A percentile compares a stretch with the other conserved stretches of the same genome.
phyloP scores from a whole-genome alignment of 2,329 filamentous ascomycete genomes.

The Tolypocladium inflatum region DNA sequence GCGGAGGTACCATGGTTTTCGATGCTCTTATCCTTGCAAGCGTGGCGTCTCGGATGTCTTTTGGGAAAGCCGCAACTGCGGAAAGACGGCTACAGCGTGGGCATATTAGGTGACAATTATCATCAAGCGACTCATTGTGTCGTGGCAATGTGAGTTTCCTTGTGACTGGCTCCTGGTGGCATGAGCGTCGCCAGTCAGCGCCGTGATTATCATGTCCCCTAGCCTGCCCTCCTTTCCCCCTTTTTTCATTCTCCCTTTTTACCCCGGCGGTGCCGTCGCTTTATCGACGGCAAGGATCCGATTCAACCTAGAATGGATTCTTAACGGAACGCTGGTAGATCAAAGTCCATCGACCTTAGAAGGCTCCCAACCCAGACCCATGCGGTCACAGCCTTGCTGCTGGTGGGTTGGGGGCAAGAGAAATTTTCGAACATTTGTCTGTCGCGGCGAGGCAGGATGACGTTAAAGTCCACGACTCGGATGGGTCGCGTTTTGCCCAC shows the following conservation, averaged over 20 bases:
- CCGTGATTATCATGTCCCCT: background rate
- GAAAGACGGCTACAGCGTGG: background rate
- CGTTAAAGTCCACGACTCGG: background rate
- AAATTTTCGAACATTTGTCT: conserved; percentile 28
- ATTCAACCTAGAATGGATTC: conserved; percentile 58
- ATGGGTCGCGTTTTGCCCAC: background rate
- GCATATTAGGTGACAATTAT: background rate
- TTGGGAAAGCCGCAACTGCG: background rate
- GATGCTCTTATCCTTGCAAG: conserved; percentile 1
- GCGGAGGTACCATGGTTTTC: background rate
- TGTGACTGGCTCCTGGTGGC: background rate
- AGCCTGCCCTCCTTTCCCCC: background rate
- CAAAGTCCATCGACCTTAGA: conserved; percentile 25
- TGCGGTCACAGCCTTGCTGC: conserved; percentile 14
- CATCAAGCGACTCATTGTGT: background rate
- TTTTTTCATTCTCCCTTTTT: background rate
- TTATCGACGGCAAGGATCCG: conserved; percentile 62
- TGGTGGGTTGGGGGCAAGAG: conserved; percentile 29
- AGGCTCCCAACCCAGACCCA: conserved; percentile 22
- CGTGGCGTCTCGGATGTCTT: conserved; percentile 3
- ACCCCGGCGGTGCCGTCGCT: conserved; percentile 63
- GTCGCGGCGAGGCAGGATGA: background rate
- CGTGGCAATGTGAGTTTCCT: background rate
- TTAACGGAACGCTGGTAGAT: conserved; percentile 82
- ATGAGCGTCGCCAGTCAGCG: background rate